A percentile compares a stretch with the other conserved stretches of the same genome.
phyloP scores from a whole-genome alignment of 768 basidiomycete genomes.

The Flagelloscypha sp. region DNA sequence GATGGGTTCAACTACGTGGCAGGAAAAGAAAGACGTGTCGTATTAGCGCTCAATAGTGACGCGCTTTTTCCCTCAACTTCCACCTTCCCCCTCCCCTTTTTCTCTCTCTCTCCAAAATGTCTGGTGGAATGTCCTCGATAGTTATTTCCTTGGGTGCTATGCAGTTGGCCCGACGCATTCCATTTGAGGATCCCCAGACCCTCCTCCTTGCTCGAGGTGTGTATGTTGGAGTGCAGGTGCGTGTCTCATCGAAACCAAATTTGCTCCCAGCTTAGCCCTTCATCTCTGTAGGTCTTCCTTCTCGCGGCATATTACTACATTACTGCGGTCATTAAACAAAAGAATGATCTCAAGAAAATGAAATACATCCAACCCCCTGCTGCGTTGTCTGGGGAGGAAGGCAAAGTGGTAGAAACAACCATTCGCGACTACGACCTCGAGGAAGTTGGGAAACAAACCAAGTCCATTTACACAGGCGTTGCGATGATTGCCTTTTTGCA shows the following conservation, averaged over 20 bases:
- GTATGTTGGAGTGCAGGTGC: constrained; percentile 72
- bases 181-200: constrained; percentile 81
- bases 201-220: constrained; percentile 78
- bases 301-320: constrained; percentile 76
- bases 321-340: constrained; percentile 77
- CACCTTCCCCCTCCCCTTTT: constrained; percentile 1
- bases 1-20: too few relatives aligned
- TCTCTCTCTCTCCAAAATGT: constrained; percentile 39
- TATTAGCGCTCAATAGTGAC: too few relatives aligned
- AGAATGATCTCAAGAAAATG: constrained; percentile 92
- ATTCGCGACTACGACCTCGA: constrained; percentile 88
- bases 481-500: constrained; percentile 93
- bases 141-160: constrained; percentile 88
- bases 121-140: constrained; percentile 71
- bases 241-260: too few relatives aligned
- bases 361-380: constrained; percentile 79
- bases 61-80: constrained; percentile 2
- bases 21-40: too few relatives aligned
- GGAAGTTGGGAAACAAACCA: constrained; percentile 78
- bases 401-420: constrained; percentile 82
- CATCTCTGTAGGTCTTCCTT: too few relatives aligned
- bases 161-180: constrained; percentile 91
- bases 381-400: constrained; percentile 46
- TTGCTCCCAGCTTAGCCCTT: too few relatives aligned
- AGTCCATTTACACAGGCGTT: constrained; percentile 61